Conservation (phyloP, 2,329 filamentous ascomycete species). For the Scedosporium minutisporum region DNA sequence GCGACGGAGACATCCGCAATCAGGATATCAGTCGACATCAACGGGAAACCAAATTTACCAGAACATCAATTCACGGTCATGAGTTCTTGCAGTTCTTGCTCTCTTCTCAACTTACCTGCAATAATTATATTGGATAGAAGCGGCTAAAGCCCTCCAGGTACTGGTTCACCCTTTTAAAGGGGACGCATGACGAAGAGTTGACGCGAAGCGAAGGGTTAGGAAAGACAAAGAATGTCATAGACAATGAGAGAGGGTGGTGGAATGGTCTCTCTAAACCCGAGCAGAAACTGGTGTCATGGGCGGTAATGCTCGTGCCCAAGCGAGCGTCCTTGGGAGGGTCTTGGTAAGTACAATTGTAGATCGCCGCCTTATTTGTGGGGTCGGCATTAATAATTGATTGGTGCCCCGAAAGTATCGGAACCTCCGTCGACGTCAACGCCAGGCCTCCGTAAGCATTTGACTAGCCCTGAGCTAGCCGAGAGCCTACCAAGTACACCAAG, state of each 20-base stretch:
- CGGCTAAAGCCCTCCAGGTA: no score
- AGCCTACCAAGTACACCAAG: background rate
- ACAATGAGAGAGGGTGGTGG: background rate
- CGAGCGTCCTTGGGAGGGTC: no score
- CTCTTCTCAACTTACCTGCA: no score
- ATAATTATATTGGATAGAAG: no score
- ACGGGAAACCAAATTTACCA: no score
- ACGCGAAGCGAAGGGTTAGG: background rate
- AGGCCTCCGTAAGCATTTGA: slow-evolving; percentile 1
- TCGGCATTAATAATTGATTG: slow-evolving; percentile 4
- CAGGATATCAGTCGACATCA: no score
- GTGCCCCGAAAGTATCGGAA: background rate
- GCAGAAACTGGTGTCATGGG: background rate
- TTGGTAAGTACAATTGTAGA: background rate
- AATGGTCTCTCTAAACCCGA: background rate
- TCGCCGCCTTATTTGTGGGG: slow-evolving; percentile 1
- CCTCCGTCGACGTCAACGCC: slow-evolving; percentile 2
- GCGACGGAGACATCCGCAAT: no score
- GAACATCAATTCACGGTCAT: no score
- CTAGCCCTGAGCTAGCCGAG: slow-evolving; percentile 2
- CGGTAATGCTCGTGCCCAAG: background rate
- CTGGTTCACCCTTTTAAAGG: background rate
- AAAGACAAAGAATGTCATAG: background rate
- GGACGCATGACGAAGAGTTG: background rate
- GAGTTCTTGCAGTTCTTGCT: no score